Percentiles rank a stretch among this genome's conserved stretches.
phyloP scores from a whole-genome alignment of 768 basidiomycete genomes.

The Trametes maxima region DNA sequence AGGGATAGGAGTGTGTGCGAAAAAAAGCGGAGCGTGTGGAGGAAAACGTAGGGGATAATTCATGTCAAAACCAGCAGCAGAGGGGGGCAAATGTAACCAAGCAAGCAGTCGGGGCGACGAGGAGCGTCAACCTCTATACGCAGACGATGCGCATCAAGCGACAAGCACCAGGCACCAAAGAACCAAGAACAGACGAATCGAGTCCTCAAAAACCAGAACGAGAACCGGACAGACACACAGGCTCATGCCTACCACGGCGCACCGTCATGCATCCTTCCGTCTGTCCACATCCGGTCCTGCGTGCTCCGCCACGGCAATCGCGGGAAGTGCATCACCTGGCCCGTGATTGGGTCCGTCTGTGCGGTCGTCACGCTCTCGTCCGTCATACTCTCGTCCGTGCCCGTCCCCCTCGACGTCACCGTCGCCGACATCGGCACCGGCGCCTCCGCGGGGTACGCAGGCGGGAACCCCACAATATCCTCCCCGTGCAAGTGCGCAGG shows the following conservation, averaged over 20 bases:
- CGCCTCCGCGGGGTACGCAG: slow-evolving; percentile 11
- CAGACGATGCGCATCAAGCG: background rate
- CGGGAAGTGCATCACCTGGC: slow-evolving; percentile 34
- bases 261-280: slow-evolving; percentile 21
- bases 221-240: background rate
- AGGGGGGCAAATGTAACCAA: background rate
- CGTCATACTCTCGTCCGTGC: slow-evolving; percentile 28
- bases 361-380: slow-evolving; percentile 37
- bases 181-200: background rate
- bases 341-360: slow-evolving; percentile 37
- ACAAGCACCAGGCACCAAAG: background rate
- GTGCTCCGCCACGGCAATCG: slow-evolving; percentile 28
- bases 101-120: background rate
- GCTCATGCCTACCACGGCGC: slow-evolving; percentile 14
- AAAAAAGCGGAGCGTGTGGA: background rate
- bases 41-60: slow-evolving; percentile 22
- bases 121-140: slow-evolving; percentile 15
- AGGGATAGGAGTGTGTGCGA: background rate
- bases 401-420: slow-evolving; percentile 29
- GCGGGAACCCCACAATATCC: background rate
- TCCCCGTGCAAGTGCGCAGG: slow-evolving; percentile 4
- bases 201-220: background rate
- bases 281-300: slow-evolving; percentile 17
- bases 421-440: slow-evolving; percentile 20
- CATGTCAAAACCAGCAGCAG: slow-evolving; percentile 6